Conservation (phyloP, 2,329 filamentous ascomycete species). For the Trichoderma endophyticum region DNA sequence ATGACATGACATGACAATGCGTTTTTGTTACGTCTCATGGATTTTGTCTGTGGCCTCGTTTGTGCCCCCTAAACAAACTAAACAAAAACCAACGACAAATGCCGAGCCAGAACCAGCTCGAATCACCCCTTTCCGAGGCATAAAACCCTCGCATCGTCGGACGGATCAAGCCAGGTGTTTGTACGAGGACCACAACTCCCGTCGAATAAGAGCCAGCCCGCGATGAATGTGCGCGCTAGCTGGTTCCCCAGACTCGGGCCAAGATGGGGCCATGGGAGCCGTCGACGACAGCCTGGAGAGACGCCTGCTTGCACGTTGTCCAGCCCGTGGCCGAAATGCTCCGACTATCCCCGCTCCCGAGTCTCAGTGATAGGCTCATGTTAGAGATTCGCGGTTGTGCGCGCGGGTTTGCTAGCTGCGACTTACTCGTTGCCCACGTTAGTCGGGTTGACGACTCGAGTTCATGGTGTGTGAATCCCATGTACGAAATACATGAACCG, state of each 20-base stretch:
- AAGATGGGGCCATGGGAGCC: slow-evolving; percentile 10
- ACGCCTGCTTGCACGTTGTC: slow-evolving; percentile 25
- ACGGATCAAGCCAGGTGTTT: background rate
- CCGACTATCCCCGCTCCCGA: slow-evolving; percentile 20
- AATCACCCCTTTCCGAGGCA: background rate
- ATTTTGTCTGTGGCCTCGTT: background rate
- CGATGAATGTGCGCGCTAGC: slow-evolving; percentile 21
- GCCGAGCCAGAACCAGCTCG: background rate
- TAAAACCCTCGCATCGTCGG: background rate
- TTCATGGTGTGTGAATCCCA: background rate
- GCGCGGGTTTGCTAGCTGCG: background rate
- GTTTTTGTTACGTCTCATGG: background rate
- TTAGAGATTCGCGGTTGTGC: background rate
- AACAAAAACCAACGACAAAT: background rate
- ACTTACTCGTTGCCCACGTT: slow-evolving; percentile 3
- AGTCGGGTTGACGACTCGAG: background rate
- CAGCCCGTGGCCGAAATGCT: slow-evolving; percentile 26
- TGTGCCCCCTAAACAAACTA: background rate
- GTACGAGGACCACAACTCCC: background rate
- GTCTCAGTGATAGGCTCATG: background rate
- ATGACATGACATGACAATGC: background rate
- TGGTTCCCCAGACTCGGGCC: slow-evolving; percentile 15
- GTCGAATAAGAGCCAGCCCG: slow-evolving; percentile 20
- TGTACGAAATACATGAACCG: slow-evolving; percentile 16
- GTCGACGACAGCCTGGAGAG: slow-evolving; percentile 9